A percentile compares a stretch with the other conserved stretches of the same genome.
phyloP scores from a whole-genome alignment of 495 filamentous ascomycete species.

The Lasiosphaeria hispida region DNA sequence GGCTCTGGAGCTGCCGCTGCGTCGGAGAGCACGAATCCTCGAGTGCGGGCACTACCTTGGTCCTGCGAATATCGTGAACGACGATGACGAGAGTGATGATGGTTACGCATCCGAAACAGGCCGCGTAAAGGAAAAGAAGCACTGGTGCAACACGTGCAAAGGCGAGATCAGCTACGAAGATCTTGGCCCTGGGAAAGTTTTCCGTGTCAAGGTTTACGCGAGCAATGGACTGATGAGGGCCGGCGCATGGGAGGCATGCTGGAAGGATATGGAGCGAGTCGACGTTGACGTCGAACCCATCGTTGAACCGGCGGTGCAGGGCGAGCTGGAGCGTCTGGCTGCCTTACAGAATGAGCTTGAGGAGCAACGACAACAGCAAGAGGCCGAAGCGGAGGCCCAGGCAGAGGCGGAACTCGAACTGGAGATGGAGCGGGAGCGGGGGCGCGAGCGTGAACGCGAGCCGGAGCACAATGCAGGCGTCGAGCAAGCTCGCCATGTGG shows the following conservation, averaged over 20 bases:
- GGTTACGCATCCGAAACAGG: slow-evolving; percentile 35
- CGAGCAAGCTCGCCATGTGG: too few relatives aligned
- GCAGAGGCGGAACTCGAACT: slow-evolving; percentile 20
- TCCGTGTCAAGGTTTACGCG: slow-evolving; percentile 86
- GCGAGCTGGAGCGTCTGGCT: slow-evolving; percentile 46
- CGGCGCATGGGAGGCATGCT: slow-evolving; percentile 89
- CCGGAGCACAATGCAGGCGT: background rate
- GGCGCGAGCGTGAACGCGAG: slow-evolving; percentile 1
- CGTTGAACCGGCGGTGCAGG: slow-evolving; percentile 41
- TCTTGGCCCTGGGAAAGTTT: slow-evolving; percentile 54
- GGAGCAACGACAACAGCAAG: slow-evolving; percentile 36
- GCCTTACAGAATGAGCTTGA: slow-evolving; percentile 26
- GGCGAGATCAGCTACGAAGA: slow-evolving; percentile 49
- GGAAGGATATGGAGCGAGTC: slow-evolving; percentile 96
- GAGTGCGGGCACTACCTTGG: slow-evolving; percentile 77
- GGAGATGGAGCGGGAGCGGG: background rate
- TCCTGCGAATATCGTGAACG: slow-evolving; percentile 39
- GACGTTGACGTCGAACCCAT: slow-evolving; percentile 84
- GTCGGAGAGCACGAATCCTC: slow-evolving; percentile 60
- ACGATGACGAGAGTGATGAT: slow-evolving; percentile 49
- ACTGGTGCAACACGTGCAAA: slow-evolving; percentile 61
- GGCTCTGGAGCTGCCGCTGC: slow-evolving; percentile 70
- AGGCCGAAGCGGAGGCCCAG: slow-evolving; percentile 29
- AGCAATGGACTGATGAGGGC: slow-evolving; percentile 90
- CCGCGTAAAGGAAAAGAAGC: slow-evolving; percentile 43